Conservation (phyloP, 352 stramenopile genomes). For the Globisporangium mamillatum region DNA sequence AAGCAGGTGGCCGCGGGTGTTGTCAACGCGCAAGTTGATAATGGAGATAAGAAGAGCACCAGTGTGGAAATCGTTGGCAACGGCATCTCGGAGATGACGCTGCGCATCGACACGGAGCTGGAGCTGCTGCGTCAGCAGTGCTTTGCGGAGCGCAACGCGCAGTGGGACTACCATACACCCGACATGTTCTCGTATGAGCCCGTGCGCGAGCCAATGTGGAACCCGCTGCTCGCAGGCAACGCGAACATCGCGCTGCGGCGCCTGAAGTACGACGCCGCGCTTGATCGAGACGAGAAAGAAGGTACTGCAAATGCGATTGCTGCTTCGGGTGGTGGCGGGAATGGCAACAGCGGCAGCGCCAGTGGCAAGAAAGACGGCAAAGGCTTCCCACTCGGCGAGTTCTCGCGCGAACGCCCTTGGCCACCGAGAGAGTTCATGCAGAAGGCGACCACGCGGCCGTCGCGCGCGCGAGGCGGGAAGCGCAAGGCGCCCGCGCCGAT, state of each 20-base stretch:
- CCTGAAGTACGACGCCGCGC: constrained; percentile 32
- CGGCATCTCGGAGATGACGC: constrained; percentile 48
- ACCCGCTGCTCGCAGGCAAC: constrained; percentile 35
- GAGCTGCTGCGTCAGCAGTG: constrained; percentile 68
- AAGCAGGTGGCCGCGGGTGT: constrained; percentile 21
- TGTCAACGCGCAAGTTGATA: not conserved
- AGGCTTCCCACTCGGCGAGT: constrained; percentile 26
- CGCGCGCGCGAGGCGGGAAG: constrained; percentile 44
- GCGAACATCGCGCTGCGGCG: constrained; percentile 34
- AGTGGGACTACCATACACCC: constrained; percentile 51
- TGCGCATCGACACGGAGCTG: constrained; percentile 75
- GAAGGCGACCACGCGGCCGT: constrained; percentile 48
- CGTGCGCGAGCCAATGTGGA: constrained; percentile 27
- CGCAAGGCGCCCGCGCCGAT: constrained; percentile 56
- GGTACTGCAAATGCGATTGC: constrained; percentile 16
- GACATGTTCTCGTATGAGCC: constrained; percentile 45
- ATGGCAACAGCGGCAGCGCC: not conserved
- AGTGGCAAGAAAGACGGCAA: constrained; percentile 19
- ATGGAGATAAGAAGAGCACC: not conserved
- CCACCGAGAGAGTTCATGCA: constrained; percentile 70
- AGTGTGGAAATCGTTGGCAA: constrained; percentile 16
- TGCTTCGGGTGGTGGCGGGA: not conserved
- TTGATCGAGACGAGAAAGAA: constrained; percentile 15
- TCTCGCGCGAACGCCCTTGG: constrained; percentile 66
- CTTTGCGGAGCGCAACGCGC: constrained; percentile 74